phyloP scores from a whole-genome alignment of 352 stramenopile genomes.

The Phytophthora pseudosyringae region DNA sequence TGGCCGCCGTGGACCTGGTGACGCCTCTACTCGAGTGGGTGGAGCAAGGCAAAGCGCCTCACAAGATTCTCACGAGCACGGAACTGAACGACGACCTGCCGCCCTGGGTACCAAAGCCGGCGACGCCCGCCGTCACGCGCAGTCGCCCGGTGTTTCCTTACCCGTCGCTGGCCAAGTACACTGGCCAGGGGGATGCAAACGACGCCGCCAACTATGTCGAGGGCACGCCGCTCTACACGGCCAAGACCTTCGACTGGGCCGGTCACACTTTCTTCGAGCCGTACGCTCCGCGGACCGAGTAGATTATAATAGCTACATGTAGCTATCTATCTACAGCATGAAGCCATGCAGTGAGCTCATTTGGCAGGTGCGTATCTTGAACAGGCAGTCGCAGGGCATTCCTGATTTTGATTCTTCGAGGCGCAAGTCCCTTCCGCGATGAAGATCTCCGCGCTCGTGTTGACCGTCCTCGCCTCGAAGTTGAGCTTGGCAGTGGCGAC shows the following conservation, averaged over 20 bases:
- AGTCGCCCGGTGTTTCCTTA: conserved; percentile 35
- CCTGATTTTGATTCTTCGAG: conserved; percentile 3
- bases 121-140: conserved; percentile 14
- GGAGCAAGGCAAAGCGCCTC: conserved; percentile 29
- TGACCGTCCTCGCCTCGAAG: conserved; percentile 7
- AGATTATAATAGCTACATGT: neutral
- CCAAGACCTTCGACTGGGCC: conserved; percentile 24
- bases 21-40: conserved; percentile 47
- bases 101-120: conserved; percentile 12
- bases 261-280: conserved; percentile 37
- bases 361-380: conserved; percentile 10
- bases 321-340: neutral
- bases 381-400: conserved; percentile 10
- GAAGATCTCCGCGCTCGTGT: conserved; percentile 17
- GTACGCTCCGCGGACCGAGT: conserved; percentile 19
- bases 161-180: conserved; percentile 29
- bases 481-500: conserved; percentile 1
- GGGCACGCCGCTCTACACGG: conserved; percentile 26
- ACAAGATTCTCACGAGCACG: conserved; percentile 34
- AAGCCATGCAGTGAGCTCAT: neutral
- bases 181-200: conserved; percentile 21
- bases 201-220: conserved; percentile 29
- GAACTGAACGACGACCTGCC: conserved; percentile 12
- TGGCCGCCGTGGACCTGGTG: conserved; percentile 43
- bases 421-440: conserved; percentile 9